Percentiles rank a stretch among this genome's conserved stretches.
Evolutionary conservation across 148 eudicot species (phyloP).

Genomic region (Cornus kousa): DNA sequence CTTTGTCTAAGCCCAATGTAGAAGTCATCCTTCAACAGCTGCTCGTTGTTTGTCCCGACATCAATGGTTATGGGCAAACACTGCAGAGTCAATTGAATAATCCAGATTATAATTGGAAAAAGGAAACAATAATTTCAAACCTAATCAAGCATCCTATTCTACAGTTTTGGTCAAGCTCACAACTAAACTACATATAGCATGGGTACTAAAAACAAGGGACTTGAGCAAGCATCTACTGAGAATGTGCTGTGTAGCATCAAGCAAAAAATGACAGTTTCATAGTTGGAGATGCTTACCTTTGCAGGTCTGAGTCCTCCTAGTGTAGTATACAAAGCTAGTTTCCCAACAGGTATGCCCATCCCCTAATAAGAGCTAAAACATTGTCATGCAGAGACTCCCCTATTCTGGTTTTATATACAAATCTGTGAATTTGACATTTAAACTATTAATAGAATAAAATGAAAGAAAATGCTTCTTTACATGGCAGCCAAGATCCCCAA

Average conservation of each 20-base stretch:
- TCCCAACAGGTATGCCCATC: constrained; percentile 98
- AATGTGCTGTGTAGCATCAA: background rate
- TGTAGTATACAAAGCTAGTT: constrained; percentile 82
- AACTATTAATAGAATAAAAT: background rate
- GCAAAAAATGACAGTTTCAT: background rate
- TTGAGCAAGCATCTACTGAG: too few species aligned
- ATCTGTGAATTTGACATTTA: background rate
- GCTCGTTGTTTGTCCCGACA: constrained; percentile 87
- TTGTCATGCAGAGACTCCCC: background rate
- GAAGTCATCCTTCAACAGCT: constrained; percentile 71
- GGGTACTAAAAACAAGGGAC: too few species aligned
- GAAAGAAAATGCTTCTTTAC: constrained; percentile 22
- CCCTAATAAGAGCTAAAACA: constrained; percentile 50
- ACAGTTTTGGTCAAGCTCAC: too few species aligned
- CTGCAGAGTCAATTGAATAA: constrained; percentile 32
- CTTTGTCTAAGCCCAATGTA: constrained; percentile 84
- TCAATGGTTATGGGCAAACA: constrained; percentile 93
- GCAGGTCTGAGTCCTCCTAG: constrained; percentile 98
- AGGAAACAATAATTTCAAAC: background rate
- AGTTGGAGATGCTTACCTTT: constrained; percentile 46
- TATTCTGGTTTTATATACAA: background rate
- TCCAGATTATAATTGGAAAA: background rate
- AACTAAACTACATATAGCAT: too few species aligned
- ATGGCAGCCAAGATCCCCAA: constrained; percentile 98
- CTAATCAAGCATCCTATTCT: too few species aligned